A percentile compares a stretch with the other conserved stretches of the same genome.
These are phyloP conservation scores for Pulveroboletus sp. DNA, from an alignment of 768 basidiomycete species.

Conservation along the genomic window DNA sequence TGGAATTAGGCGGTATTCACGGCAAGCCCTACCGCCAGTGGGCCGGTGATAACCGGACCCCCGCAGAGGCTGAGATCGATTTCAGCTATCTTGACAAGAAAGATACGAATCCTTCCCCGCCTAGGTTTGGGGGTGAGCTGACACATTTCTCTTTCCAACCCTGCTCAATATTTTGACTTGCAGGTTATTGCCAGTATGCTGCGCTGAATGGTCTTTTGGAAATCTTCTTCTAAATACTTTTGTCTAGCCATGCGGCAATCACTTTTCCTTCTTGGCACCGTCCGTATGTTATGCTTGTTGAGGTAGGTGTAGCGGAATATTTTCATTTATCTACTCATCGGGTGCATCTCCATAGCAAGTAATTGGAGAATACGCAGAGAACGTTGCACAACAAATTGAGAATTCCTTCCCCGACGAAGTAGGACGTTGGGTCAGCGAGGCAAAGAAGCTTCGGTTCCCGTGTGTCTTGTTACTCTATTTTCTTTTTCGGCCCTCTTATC, in stretches of 20 bases:
- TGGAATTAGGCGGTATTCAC: slow-evolving; percentile 24
- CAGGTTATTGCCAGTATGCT: slow-evolving; percentile 28
- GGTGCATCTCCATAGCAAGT: slow-evolving; percentile 18
- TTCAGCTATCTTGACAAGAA: slow-evolving; percentile 20
- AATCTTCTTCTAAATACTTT: background rate
- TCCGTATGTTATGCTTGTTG: slow-evolving; percentile 26
- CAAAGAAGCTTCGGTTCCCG: slow-evolving; percentile 27
- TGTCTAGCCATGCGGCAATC: slow-evolving; percentile 17
- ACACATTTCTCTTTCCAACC: background rate
- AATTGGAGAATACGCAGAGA: slow-evolving; percentile 22
- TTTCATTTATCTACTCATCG: background rate
- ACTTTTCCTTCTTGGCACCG: slow-evolving; percentile 26
- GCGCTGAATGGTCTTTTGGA: background rate
- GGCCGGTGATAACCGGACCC: slow-evolving; percentile 19
- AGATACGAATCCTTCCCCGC: slow-evolving; percentile 23
- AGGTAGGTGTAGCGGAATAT: slow-evolving; percentile 7
- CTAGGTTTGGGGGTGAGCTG: slow-evolving; percentile 24
- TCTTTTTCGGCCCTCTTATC: background rate
- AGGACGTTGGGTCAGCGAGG: slow-evolving; percentile 17
- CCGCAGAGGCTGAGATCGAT: slow-evolving; percentile 10
- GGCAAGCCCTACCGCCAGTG: slow-evolving; percentile 25
- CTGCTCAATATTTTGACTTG: background rate
- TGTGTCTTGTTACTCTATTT: slow-evolving; percentile 3
- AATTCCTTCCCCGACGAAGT: slow-evolving; percentile 12
- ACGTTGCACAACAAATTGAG: slow-evolving; percentile 24